Evolutionary conservation across 305 asterid species (phyloP), one percentile per base, ranked within the genome.

Genomic region (Fraxinus ornus): DNA sequence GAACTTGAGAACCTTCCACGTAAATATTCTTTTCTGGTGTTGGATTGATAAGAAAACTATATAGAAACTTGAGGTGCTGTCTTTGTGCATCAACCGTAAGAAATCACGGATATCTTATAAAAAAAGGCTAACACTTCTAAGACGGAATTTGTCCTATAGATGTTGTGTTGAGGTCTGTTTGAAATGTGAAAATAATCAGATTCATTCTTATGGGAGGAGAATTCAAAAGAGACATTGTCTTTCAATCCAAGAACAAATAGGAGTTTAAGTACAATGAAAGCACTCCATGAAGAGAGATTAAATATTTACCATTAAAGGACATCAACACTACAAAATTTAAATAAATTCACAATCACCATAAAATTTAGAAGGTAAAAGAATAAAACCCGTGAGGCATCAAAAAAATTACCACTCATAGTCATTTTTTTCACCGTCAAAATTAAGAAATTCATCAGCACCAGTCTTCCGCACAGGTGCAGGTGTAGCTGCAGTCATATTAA

Each of bases 371-470:
- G 72, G 72, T 62, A 21, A 7, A 62, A 9, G 9, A 19, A 6
- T 60, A 60, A 60, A 26, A n/a, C 6, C 28, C 76, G 60, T 62
- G 78, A 70, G 77, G 36, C 71, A 76, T 78, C 32, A 60, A 75
- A 62, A 78, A 57, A 44, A 44, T 86, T 92, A 96, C 99, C 99
- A 96, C 80, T 96, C 98, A 82, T 96, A 96, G 88, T 96, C 99
- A 84, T 95, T 93, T 87, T 96, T 96, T 89, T 96, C 98, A 83
- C 89, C 93, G 85, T 94, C 98, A 28, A 97, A 92, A 86, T 91
- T 93, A 87, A 96, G 98, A 84, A 96, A 92, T 82, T 96, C 98
- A 36, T 92, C 99, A 32, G 97, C 87, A 57, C 90, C 97, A 79
- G 91, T 89, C 94, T 88, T 96, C 73, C 95, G 92, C 49, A 77